Evolutionary conservation across 2,329 filamentous ascomycete genomes (phyloP).

Genomic region (Plectosphaerella cucumerina): DNA sequence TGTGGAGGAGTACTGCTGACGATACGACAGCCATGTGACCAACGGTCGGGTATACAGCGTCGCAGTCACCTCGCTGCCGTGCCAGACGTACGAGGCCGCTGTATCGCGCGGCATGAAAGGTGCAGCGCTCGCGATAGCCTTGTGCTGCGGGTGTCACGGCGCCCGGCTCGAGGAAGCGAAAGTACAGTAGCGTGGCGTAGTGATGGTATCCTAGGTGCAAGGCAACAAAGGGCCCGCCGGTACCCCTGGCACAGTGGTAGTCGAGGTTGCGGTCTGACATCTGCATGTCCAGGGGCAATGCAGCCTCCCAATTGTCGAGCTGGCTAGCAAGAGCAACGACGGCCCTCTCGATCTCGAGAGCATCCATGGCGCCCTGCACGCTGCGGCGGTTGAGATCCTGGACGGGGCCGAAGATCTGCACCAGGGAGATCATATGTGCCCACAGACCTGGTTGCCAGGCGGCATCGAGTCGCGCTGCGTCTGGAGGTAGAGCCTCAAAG

Average conservation of each 20-base stretch:
- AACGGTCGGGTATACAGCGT: conserved; percentile 11
- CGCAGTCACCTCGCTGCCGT: conserved; percentile 4
- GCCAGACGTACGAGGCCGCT: conserved; percentile 17
- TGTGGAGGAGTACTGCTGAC: conserved; percentile 14
- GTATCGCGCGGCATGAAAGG: conserved; percentile 21
- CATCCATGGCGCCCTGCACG: conserved; percentile 10
- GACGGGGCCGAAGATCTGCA: conserved; percentile 24
- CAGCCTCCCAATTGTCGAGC: conserved; percentile 12
- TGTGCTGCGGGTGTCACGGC: background rate
- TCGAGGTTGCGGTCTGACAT: conserved; percentile 16
- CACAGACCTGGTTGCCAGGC: conserved; percentile 24
- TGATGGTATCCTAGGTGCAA: conserved; percentile 32
- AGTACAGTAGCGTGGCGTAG: conserved; percentile 31
- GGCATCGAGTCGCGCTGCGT: background rate
- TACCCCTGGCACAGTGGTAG: conserved; percentile 10
- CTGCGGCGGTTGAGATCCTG: conserved; percentile 25
- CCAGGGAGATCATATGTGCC: conserved; percentile 27
- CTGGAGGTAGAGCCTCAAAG: conserved; percentile 8
- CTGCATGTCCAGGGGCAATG: conserved; percentile 5
- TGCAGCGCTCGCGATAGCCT: conserved; percentile 15
- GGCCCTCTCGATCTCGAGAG: conserved; percentile 3
- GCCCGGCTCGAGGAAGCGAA: conserved; percentile 27
- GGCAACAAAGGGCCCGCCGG: conserved; percentile 27
- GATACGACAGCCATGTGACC: conserved; percentile 16
- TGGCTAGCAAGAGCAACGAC: conserved; percentile 3